Percentiles rank a stretch among this genome's conserved stretches.
phyloP scores from a whole-genome alignment of 768 basidiomycete species.

The Mycena albidolilacea region DNA sequence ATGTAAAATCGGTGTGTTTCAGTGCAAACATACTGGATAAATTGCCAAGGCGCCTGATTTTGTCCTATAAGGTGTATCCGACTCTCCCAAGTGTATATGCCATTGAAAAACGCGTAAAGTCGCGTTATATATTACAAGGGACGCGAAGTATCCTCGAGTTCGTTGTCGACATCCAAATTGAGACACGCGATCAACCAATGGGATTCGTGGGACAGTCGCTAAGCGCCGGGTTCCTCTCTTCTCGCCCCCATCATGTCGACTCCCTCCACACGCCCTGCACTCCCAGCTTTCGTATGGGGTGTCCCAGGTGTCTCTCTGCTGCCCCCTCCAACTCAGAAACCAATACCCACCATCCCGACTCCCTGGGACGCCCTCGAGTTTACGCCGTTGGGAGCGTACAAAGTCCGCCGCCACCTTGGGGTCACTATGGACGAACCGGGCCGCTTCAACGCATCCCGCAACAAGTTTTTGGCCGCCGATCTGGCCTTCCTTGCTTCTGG shows the following conservation, averaged over 20 bases:
- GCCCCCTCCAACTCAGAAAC: neutral
- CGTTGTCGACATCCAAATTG: neutral
- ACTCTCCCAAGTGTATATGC: too few species aligned
- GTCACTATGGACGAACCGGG: neutral
- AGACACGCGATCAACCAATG: neutral
- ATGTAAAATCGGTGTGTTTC: too few species aligned
- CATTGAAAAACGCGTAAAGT: too few species aligned
- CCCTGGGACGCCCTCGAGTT: constrained; percentile 4
- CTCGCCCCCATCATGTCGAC: constrained; percentile 6
- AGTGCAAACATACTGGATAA: too few species aligned
- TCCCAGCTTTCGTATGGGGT: neutral
- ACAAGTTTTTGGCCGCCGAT: neutral
- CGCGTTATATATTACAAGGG: too few species aligned
- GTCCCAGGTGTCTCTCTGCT: neutral
- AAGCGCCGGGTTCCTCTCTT: neutral
- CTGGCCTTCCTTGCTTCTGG: constrained; percentile 15
- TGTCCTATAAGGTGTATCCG: too few species aligned
- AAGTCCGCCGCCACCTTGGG: constrained; percentile 14
- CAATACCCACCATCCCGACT: neutral
- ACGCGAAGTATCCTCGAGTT: too few species aligned
- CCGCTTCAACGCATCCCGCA: neutral
- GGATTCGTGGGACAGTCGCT: neutral
- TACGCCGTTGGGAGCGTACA: neutral
- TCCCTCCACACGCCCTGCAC: neutral
- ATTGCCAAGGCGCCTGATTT: too few species aligned